phyloP scores from a whole-genome alignment of 2,329 filamentous ascomycete species.

The Trichoderma koningii region DNA sequence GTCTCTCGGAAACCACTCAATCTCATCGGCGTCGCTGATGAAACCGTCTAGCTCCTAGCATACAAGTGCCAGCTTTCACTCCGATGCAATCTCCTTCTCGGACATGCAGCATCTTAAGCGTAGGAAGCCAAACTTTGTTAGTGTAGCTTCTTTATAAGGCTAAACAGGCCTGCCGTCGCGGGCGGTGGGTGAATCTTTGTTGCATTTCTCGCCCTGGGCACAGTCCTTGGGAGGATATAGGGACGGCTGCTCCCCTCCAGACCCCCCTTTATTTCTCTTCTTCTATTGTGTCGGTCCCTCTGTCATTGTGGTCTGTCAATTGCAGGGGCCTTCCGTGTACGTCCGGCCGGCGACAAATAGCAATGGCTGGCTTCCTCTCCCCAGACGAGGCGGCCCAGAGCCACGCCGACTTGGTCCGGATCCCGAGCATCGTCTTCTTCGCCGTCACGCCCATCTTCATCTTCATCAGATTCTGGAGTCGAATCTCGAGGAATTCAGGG shows the following conservation, averaged over 20 bases:
- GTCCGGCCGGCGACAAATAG: neutral
- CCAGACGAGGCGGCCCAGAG: conserved; percentile 35
- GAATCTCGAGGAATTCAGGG: conserved; percentile 41
- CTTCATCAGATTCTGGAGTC: conserved; percentile 44
- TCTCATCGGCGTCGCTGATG: conserved; percentile 17
- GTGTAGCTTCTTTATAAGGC: conserved; percentile 19
- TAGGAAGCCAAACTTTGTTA: conserved; percentile 11
- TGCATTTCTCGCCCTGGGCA: neutral
- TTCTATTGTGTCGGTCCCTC: neutral
- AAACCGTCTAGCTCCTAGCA: conserved; percentile 16
- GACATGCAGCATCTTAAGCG: conserved; percentile 10
- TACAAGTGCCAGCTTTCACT: neutral
- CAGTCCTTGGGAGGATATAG: conserved; percentile 3
- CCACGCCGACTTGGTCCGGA: conserved; percentile 43
- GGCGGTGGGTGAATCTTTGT: neutral
- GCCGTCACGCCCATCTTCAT: conserved; percentile 46
- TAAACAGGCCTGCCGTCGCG: conserved; percentile 12
- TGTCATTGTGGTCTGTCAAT: neutral
- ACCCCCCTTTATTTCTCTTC: neutral
- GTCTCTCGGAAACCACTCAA: neutral
- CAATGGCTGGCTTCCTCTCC: conserved; percentile 14
- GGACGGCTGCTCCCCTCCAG: neutral
- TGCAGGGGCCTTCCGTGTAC: neutral
- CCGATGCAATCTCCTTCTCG: conserved; percentile 15
- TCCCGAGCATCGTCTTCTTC: conserved; percentile 48